A percentile compares a stretch with the other conserved stretches of the same genome.
These are phyloP conservation scores for Asclepias syriaca DNA, from an alignment of 257 asterid genomes.

Conservation along the genomic window DNA sequence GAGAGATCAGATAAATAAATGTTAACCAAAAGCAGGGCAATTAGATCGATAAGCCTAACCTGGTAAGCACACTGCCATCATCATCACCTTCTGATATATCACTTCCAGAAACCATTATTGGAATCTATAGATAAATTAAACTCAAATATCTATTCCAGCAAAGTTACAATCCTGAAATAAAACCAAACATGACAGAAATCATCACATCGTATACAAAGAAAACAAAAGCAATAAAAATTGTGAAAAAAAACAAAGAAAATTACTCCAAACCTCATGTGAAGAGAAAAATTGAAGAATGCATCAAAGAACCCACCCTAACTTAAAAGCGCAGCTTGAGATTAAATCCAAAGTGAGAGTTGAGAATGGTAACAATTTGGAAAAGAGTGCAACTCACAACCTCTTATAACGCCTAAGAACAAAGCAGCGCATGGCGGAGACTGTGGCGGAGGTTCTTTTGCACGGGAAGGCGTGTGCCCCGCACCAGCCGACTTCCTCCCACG, in stretches of 20 bases:
- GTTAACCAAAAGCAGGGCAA: background rate
- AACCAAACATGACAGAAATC: background rate
- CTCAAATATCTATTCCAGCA: background rate
- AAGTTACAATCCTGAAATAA: background rate
- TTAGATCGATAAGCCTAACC: conserved; percentile 22
- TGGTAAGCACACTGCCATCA: conserved; percentile 20
- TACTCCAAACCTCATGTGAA: background rate
- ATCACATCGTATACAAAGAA: background rate
- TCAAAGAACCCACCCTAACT: background rate
- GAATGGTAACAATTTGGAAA: background rate
- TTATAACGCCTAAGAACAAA: background rate
- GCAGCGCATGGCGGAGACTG: background rate
- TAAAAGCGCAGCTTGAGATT: background rate
- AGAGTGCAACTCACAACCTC: background rate
- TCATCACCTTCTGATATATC: conserved; percentile 23
- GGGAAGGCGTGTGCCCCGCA: conserved; percentile 20
- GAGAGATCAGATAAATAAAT: background rate
- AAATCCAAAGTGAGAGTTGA: background rate
- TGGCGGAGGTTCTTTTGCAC: conserved; percentile 13
- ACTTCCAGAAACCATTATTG: conserved; percentile 38
- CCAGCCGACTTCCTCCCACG: background rate
- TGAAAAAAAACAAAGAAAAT: background rate
- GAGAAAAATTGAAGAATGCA: background rate
- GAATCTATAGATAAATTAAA: background rate
- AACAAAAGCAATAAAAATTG: background rate